Evolutionary conservation across 2,329 filamentous ascomycete genomes (phyloP).

Genomic region (Aspergillus intermedius): DNA sequence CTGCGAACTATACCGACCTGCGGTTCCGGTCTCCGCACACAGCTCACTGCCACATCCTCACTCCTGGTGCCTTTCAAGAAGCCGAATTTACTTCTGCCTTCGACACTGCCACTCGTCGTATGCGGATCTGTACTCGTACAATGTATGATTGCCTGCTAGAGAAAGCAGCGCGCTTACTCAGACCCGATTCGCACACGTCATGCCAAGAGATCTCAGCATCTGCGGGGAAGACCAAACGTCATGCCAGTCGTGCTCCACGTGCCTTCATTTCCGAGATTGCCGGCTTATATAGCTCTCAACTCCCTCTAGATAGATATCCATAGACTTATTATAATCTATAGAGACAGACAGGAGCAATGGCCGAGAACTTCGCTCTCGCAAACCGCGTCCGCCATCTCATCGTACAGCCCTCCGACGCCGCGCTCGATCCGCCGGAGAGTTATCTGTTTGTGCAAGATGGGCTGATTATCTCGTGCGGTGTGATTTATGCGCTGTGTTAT

Average conservation of each 20-base stretch:
- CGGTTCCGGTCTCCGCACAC: no score
- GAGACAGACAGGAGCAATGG: not conserved
- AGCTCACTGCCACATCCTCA: no score
- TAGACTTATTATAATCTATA: not conserved
- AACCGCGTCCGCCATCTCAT: slow-evolving; percentile 11
- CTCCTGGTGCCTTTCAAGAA: no score
- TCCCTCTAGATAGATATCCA: not conserved
- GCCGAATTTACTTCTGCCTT: no score
- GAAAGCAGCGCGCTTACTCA: not conserved
- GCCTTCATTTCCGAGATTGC: not conserved
- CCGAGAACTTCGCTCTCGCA: slow-evolving; percentile 6
- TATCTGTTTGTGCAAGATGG: slow-evolving; percentile 18
- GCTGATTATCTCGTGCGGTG: slow-evolving; percentile 14
- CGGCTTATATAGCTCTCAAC: not conserved
- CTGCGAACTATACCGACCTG: no score
- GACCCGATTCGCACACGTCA: not conserved
- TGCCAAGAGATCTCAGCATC: not conserved
- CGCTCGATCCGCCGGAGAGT: slow-evolving; percentile 13
- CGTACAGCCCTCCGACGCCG: slow-evolving; percentile 11
- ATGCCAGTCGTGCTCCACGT: not conserved
- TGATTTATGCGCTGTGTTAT: slow-evolving; percentile 14
- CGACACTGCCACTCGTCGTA: no score
- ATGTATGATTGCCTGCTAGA: not conserved
- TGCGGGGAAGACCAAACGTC: not conserved
- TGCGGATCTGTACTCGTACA: not conserved